phyloP scores from a whole-genome alignment of 1,139 yeast genomes.

The Schwanniomyces etchellsii region DNA sequence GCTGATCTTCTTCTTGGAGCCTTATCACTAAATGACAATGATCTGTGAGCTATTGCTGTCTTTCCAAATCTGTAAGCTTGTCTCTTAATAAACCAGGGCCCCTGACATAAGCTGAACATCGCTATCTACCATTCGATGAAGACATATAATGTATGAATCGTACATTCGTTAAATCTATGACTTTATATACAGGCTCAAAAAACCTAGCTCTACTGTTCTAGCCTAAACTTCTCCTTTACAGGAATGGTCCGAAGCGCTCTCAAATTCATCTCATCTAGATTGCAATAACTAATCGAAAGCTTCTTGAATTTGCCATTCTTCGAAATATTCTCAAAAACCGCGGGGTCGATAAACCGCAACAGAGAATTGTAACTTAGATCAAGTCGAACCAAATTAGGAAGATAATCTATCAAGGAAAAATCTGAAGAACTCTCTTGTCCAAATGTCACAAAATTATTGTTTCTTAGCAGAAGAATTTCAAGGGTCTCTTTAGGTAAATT shows the following conservation, averaged over 20 bases:
- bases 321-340: slow-evolving; percentile 6
- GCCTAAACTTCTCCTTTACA: no score
- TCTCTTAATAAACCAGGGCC: neutral
- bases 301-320: slow-evolving; percentile 3
- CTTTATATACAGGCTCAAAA: no score
- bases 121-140: no score
- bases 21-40: neutral
- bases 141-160: no score
- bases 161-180: no score
- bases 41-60: neutral
- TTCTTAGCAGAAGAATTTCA: slow-evolving; percentile 15
- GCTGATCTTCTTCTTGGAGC: neutral
- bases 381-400: slow-evolving; percentile 10
- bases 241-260: no score
- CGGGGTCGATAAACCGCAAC: slow-evolving; percentile 8
- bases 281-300: slow-evolving; percentile 8
- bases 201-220: no score
- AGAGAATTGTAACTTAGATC: slow-evolving; percentile 7
- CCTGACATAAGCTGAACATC: neutral
- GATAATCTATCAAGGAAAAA: slow-evolving; percentile 6
- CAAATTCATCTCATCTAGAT: no score
- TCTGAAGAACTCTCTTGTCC: slow-evolving; percentile 7
- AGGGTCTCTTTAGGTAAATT: slow-evolving; percentile 23
- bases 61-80: neutral
- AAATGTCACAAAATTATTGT: slow-evolving; percentile 12